These are phyloP conservation scores for Podospora sp. DNA, from an alignment of 495 filamentous ascomycete genomes.

Conservation along the genomic window DNA sequence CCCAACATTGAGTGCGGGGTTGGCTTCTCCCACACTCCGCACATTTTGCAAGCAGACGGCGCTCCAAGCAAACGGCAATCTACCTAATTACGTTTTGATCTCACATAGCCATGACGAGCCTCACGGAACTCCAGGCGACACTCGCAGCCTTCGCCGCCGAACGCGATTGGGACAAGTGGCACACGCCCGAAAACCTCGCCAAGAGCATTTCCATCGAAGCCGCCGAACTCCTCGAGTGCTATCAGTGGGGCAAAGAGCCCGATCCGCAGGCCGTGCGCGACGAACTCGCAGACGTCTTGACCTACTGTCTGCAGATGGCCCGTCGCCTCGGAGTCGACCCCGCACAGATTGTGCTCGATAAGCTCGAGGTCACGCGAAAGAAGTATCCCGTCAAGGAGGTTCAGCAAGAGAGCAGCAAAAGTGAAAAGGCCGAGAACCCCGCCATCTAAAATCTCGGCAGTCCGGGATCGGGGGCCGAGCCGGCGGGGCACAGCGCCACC, in stretches of 20 bases:
- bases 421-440: neutral
- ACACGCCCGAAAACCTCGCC: slow-evolving; percentile 22
- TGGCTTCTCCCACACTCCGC: too few species aligned
- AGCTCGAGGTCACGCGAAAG: slow-evolving; percentile 21
- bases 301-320: slow-evolving; percentile 19
- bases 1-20: too few species aligned
- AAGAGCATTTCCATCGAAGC: slow-evolving; percentile 25
- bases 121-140: neutral
- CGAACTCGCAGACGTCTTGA: slow-evolving; percentile 24
- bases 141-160: slow-evolving; percentile 21
- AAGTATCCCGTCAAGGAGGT: slow-evolving; percentile 17
- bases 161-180: slow-evolving; percentile 16
- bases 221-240: slow-evolving; percentile 22
- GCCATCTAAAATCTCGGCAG: slow-evolving; percentile 6
- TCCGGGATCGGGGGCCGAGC: neutral
- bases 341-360: slow-evolving; percentile 18
- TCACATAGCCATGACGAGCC: neutral
- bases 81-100: too few species aligned
- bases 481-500: too few species aligned
- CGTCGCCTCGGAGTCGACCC: slow-evolving; percentile 5
- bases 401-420: neutral
- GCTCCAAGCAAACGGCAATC: too few species aligned
- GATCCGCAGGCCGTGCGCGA: slow-evolving; percentile 16
- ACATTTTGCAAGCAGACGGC: too few species aligned
- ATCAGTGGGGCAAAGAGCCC: slow-evolving; percentile 16